These are phyloP conservation scores for Vigna hirtella DNA, from an alignment of 306 rosid species.

Conservation along the genomic window DNA sequence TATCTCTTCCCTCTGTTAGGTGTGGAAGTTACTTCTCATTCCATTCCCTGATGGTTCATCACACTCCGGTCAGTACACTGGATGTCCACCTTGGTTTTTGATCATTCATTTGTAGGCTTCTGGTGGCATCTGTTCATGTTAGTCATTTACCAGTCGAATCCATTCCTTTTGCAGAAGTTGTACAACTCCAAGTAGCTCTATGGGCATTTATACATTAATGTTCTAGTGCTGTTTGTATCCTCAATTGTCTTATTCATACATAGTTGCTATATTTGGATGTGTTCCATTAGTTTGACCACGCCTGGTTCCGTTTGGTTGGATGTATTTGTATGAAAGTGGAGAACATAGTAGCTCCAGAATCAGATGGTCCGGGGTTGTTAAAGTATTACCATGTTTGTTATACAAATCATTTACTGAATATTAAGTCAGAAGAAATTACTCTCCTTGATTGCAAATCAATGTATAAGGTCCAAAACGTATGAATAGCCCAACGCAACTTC, in stretches of 20 bases:
- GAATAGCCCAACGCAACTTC: neutral
- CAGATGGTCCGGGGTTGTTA: neutral
- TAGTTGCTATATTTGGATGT: neutral
- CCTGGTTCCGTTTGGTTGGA: conserved; percentile 3
- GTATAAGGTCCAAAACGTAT: conserved; percentile 20
- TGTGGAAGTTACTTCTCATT: neutral
- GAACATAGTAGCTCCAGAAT: conserved; percentile 12
- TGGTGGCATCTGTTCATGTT: neutral
- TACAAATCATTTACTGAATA: neutral
- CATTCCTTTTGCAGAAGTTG: neutral
- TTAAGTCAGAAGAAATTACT: neutral
- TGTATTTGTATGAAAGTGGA: conserved; percentile 17
- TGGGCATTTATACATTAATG: neutral
- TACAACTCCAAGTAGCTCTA: neutral
- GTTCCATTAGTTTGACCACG: neutral
- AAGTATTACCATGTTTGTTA: conserved; percentile 7
- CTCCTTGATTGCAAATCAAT: conserved; percentile 4
- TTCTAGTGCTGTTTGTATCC: neutral
- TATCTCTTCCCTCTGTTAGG: neutral
- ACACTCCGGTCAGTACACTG: neutral
- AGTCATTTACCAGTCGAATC: neutral
- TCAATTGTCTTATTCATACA: neutral
- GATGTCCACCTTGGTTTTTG: neutral
- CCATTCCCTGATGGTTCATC: neutral
- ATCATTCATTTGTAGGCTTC: no score